Percentiles rank a stretch among this genome's conserved stretches.
Conservation (phyloP, 2,329 filamentous ascomycete species). For the Teratosphaeria zuluensis region DNA sequence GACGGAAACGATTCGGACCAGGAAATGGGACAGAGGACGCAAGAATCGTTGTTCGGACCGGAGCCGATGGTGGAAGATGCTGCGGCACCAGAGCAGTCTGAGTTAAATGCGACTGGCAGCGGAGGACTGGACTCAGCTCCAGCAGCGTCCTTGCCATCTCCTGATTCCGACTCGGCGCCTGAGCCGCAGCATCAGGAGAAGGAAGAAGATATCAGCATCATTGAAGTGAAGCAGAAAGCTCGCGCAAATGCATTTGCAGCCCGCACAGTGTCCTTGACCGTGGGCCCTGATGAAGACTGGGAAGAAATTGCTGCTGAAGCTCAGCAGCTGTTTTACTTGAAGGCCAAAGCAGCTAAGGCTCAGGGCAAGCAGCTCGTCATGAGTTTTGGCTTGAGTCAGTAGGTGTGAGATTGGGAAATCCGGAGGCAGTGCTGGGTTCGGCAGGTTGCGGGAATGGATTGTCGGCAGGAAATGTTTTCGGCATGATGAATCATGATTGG, state of each 20-base stretch:
- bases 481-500: not conserved
- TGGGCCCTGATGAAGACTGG: not conserved
- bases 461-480: not conserved
- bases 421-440: not conserved
- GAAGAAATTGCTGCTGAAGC: constrained; percentile 3
- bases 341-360: not conserved
- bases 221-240: not conserved
- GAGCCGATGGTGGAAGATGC: not conserved
- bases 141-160: not conserved
- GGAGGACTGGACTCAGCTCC: not conserved
- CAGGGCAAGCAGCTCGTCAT: not conserved
- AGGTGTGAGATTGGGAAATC: not conserved
- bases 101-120: not conserved
- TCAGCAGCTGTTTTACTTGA: not conserved
- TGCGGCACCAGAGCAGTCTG: not conserved
- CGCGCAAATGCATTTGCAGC: not conserved
- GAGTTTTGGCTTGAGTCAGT: not conserved
- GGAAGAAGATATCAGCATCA: not conserved
- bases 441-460: not conserved
- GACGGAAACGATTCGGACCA: not conserved
- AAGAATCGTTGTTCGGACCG: not conserved
- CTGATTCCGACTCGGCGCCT: not conserved
- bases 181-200: not conserved
- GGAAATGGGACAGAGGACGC: not conserved
- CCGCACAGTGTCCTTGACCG: not conserved